Base-by-base conservation (phyloP, 163 green algal species). In the Scenedesmus sp. region DNA sequence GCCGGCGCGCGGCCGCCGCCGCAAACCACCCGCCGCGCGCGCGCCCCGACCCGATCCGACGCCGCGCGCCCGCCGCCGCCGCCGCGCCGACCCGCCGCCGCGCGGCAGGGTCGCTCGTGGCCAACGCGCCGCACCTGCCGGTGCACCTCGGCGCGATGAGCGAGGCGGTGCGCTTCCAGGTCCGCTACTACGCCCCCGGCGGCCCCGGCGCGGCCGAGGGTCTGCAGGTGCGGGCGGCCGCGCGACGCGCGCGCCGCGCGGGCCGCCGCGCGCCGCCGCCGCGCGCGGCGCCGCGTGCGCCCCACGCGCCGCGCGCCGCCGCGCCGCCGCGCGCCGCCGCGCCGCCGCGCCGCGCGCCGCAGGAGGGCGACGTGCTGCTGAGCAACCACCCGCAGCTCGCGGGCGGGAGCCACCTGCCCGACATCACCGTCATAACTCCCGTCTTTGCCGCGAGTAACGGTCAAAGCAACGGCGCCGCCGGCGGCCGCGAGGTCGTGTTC, bases 361-460 rank as follows among this genome's bases (percentile, higher is more conserved):
- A 77, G n/a, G 81, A 94, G 70, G 96, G 96, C 9, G 96, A 99
- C 67, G 96, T 98, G 63, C 82, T 98, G 71, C 83, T 94, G 29
- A 88, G 83, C 78, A 98, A 98, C 84, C 93, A 98, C 86, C 94
- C 94, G 0, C 90, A 96, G 78, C 86, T 95, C 29, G 94, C 94
- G n/a, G 96, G 96, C 22, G 96, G 96, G 34, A 95, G 84, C 66
- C 96, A 99, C 87, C 88, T 99, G 63, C 96, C 96, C 0, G 96
- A 99, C 91, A 98, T 99, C 84, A 99, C 96, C 3, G 96, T 98
- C 63, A 96, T 99, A 77, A 99, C 96, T 3, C 96, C 96, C 20
- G 96, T 98, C 36, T 97, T 95, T 63, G n/a, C n/a, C 60, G 53
- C 53, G 70, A 77, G 60, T n/a, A n/a, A n/a, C n/a, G n/a, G n/a